Conservation (phyloP, 345 rosid species). For the Durio zibethinus region DNA sequence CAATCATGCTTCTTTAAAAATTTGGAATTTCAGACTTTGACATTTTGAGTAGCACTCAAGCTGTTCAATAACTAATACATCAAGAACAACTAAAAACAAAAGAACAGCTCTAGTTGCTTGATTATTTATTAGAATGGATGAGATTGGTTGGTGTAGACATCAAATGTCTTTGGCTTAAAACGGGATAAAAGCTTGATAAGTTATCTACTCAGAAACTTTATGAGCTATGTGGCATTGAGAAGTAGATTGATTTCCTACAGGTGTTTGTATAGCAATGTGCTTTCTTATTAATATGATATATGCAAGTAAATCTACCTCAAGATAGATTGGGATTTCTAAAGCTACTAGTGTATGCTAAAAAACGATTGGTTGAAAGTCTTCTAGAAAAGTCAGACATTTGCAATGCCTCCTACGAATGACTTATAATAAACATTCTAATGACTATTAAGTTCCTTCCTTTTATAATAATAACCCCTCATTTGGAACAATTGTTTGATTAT, state of each 20-base stretch:
- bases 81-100: background rate
- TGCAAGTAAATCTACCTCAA: background rate
- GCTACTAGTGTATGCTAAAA: background rate
- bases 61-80: background rate
- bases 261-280: background rate
- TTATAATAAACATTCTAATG: too few species aligned
- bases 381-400: background rate
- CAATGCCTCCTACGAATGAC: background rate
- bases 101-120: background rate
- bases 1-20: background rate
- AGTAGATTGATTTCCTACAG: background rate
- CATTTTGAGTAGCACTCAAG: background rate
- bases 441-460: too few species aligned
- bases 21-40: background rate
- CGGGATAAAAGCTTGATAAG: background rate
- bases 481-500: too few species aligned
- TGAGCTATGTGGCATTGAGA: background rate
- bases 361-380: background rate
- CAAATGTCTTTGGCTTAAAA: background rate
- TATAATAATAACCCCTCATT: too few species aligned
- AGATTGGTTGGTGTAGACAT: background rate
- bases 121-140: background rate
- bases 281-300: background rate
- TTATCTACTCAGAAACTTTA: background rate
- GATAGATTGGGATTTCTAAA: background rate